Evolutionary conservation across 495 filamentous ascomycete species (phyloP).

Genomic region (Aspergillus panamensis): DNA sequence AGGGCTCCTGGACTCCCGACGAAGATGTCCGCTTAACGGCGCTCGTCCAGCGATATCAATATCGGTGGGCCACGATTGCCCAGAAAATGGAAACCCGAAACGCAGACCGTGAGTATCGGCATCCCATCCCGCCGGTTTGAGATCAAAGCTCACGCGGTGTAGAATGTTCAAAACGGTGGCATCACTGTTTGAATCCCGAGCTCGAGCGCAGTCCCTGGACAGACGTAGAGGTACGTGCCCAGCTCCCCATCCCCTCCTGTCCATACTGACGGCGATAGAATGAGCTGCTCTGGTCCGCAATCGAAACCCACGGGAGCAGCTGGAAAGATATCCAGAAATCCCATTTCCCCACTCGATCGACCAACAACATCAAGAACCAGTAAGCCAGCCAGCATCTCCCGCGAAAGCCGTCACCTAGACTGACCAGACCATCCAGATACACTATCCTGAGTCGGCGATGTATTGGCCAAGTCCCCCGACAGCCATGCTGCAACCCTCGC

Average conservation of each 20-base stretch:
- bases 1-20: slow-evolving; percentile 16
- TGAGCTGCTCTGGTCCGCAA: slow-evolving; percentile 6
- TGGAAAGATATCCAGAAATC: slow-evolving; percentile 17
- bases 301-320: slow-evolving; percentile 11
- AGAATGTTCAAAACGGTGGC: slow-evolving; percentile 17
- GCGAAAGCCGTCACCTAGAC: neutral
- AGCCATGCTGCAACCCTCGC: slow-evolving; percentile 3
- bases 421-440: neutral
- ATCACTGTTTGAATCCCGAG: slow-evolving; percentile 16
- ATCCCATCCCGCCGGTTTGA: neutral
- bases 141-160: neutral
- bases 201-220: slow-evolving; percentile 16
- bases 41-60: slow-evolving; percentile 13
- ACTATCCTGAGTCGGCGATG: slow-evolving; percentile 8
- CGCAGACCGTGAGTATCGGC: slow-evolving; percentile 8
- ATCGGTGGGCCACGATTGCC: slow-evolving; percentile 14
- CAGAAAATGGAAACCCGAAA: slow-evolving; percentile 17
- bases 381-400: neutral
- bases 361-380: slow-evolving; percentile 19
- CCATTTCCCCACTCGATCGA: slow-evolving; percentile 13
- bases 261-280: neutral
- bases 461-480: neutral
- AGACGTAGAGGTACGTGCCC: slow-evolving; percentile 6
- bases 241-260: neutral
- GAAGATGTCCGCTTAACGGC: slow-evolving; percentile 9